Base-by-base conservation (phyloP, 768 basidiomycete species). In the Cantharellus anzutake region DNA sequence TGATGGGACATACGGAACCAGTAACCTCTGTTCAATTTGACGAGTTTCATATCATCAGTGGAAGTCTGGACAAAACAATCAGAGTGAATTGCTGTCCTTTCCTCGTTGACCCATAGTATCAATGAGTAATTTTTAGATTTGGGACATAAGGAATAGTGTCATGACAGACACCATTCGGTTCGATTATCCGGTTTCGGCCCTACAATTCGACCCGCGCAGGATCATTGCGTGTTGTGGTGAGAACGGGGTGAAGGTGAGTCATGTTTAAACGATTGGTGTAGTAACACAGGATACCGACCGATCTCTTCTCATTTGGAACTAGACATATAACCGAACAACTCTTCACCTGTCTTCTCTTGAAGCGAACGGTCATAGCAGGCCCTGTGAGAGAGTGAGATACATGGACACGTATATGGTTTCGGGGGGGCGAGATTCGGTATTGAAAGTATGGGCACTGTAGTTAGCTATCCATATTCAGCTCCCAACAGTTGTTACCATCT, bases 151-250 rank as follows among this genome's bases (percentile, higher is more conserved):
- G 14, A 89, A 82, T 5, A 94, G 96, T 5, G 78, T 82, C 35
- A 82, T 84, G 42, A 81, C 85, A 59, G 94, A 99, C 66, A 87
- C 88, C 3, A 80, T 98, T 64, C 79, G 82, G 64, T 96, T 87
- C 69, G 92, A 98, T 65, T 82, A 88, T 67, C 83, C 83, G 4
- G 85, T 99, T 50, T 94, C 92, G 2, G 80, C 80, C 20, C 73
- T 99, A 37, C 96, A 98, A 68, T 99, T 97, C 67, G 96, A 99
- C 70, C 83, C 83, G 29, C 78, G 96, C 20, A 98, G 97, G 70
- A 83, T 98, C 38, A 77, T 97, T 56, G 83, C 92, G 3, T 92
- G 92, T 20, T 78, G 86, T 4, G 93, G 94, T 5, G 93, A 97
- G 71, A 96, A 96, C 66, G 88, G 86, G 11, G 74, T 92, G 62